These are phyloP conservation scores for Heliamphora exappendiculata DNA, from an alignment of 148 eudicot genomes.

Conservation along the genomic window DNA sequence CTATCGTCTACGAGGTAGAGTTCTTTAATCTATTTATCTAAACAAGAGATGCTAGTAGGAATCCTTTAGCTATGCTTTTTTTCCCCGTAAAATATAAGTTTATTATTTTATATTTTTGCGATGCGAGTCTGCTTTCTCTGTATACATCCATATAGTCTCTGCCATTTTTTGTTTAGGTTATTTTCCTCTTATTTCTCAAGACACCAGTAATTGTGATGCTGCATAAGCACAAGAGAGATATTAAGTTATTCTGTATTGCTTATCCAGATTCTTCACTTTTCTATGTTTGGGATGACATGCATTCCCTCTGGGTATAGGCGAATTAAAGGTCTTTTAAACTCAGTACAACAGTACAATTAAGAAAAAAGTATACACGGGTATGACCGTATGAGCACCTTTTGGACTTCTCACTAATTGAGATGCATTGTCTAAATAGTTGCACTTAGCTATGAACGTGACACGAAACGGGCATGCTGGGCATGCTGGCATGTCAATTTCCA, in stretches of 20 bases:
- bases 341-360: too few species aligned
- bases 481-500: too few species aligned
- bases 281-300: not conserved
- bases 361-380: too few species aligned
- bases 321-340: not conserved
- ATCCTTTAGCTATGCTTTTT: not conserved
- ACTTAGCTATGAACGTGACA: not conserved
- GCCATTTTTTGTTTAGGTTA: not conserved
- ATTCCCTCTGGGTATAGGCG: not conserved
- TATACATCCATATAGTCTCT: too few species aligned
- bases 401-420: not conserved
- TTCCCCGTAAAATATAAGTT: not conserved
- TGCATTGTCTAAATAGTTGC: not conserved
- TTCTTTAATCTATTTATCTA: not conserved
- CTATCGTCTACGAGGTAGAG: conserved; percentile 74
- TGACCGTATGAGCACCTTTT: too few species aligned
- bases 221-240: not conserved
- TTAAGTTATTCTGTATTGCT: not conserved
- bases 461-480: too few species aligned
- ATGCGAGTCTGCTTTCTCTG: not conserved
- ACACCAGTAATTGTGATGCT: not conserved
- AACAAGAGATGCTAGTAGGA: not conserved
- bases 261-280: not conserved
- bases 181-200: too few species aligned
- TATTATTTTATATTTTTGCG: not conserved